These are phyloP conservation scores for Nigrospora osmanthi DNA, from an alignment of 2,329 filamentous ascomycete species.

Conservation along the genomic window DNA sequence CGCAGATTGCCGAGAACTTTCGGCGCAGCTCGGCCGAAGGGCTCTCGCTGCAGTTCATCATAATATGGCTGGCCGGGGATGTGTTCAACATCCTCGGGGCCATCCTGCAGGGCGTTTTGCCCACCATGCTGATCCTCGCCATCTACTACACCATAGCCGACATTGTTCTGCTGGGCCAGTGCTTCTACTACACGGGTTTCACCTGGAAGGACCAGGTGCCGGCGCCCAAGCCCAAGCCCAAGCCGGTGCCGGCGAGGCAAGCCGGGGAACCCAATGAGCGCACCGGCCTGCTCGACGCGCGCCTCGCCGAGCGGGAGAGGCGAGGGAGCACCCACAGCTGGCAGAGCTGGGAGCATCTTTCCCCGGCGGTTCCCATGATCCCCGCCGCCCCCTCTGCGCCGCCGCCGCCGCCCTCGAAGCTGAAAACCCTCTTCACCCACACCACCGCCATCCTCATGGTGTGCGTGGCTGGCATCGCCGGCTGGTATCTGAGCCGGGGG, in stretches of 20 bases:
- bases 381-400: slow-evolving; percentile 34
- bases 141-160: slow-evolving; percentile 92
- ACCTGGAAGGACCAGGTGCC: slow-evolving; percentile 50
- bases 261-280: slow-evolving; percentile 39
- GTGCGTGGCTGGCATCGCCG: slow-evolving; percentile 71
- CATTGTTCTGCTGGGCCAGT: slow-evolving; percentile 78
- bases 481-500: slow-evolving; percentile 69
- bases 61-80: slow-evolving; percentile 89
- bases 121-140: slow-evolving; percentile 92
- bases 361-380: slow-evolving; percentile 74
- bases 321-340: slow-evolving; percentile 51
- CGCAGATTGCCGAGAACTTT: slow-evolving; percentile 95
- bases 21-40: slow-evolving; percentile 77
- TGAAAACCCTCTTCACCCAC: slow-evolving; percentile 65
- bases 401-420: slow-evolving; percentile 35
- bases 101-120: slow-evolving; percentile 80
- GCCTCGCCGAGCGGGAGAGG: slow-evolving; percentile 35
- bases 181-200: slow-evolving; percentile 93
- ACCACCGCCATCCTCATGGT: slow-evolving; percentile 70
- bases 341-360: slow-evolving; percentile 46
- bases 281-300: slow-evolving; percentile 39
- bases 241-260: slow-evolving; percentile 12
- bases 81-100: slow-evolving; percentile 96
- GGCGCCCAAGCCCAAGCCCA: slow-evolving; percentile 25
- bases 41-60: slow-evolving; percentile 82